Percentiles rank a stretch among this genome's conserved stretches.
These are phyloP conservation scores for Talaromyces ruber DNA, from an alignment of 495 filamentous ascomycete genomes.

Conservation along the genomic window DNA sequence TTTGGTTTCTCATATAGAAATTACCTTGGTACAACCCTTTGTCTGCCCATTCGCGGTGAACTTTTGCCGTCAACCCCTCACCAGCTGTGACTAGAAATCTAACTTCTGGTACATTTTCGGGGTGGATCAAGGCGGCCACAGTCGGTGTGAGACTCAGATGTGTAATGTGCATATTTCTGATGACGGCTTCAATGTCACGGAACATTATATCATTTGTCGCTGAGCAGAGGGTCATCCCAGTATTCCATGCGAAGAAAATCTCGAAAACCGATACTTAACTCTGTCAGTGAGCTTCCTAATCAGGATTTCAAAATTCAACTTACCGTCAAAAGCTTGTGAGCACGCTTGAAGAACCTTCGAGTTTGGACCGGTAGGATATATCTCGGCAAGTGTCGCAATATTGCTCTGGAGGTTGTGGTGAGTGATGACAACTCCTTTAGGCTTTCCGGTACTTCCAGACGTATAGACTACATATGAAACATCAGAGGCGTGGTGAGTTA, in stretches of 20 bases:
- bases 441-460: constrained; percentile 55
- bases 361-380: constrained; percentile 44
- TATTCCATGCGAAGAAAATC: constrained; percentile 68
- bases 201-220: constrained; percentile 56
- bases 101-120: constrained; percentile 53
- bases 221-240: constrained; percentile 65
- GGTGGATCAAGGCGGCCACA: constrained; percentile 58
- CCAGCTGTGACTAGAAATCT: constrained; percentile 62
- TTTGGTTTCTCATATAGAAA: background rate
- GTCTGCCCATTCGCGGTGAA: constrained; percentile 58
- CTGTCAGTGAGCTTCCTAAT: constrained; percentile 3
- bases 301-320: constrained; percentile 7
- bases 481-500: constrained; percentile 16
- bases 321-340: constrained; percentile 62
- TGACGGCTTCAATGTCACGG: constrained; percentile 49
- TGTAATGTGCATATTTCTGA: constrained; percentile 51
- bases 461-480: constrained; percentile 54
- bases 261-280: constrained; percentile 63
- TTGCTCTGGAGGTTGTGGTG: constrained; percentile 62
- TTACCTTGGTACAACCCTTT: constrained; percentile 57
- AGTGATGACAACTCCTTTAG: constrained; percentile 64
- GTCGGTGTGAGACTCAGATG: constrained; percentile 75
- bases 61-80: constrained; percentile 58
- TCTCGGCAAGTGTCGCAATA: constrained; percentile 44
- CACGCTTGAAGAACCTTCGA: constrained; percentile 61